A percentile compares a stretch with the other conserved stretches of the same genome.
Conservation (phyloP, 2,329 filamentous ascomycete species). For the Macrophomina phaseolina region DNA sequence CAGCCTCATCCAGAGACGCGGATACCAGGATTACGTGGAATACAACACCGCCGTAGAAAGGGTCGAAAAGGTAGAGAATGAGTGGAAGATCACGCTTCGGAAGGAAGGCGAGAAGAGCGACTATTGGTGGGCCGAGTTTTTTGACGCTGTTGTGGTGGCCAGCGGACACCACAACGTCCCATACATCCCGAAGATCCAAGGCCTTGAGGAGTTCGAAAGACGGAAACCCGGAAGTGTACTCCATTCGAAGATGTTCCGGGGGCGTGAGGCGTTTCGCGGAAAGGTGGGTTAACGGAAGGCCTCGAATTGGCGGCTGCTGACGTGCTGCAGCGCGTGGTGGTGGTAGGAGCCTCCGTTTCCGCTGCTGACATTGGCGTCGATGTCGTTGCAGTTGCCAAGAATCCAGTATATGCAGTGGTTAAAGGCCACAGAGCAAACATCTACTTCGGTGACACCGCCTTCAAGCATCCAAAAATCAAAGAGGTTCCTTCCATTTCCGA, state of each 20-base stretch:
- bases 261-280: slow-evolving; percentile 50
- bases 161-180: slow-evolving; percentile 67
- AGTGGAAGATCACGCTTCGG: slow-evolving; percentile 62
- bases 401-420: slow-evolving; percentile 61
- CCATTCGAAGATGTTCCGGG: slow-evolving; percentile 62
- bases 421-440: slow-evolving; percentile 57
- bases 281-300: neutral
- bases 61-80: slow-evolving; percentile 55
- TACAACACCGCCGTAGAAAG: slow-evolving; percentile 68
- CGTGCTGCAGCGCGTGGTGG: slow-evolving; percentile 59
- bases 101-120: slow-evolving; percentile 48
- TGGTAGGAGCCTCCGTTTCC: slow-evolving; percentile 69
- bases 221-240: slow-evolving; percentile 56
- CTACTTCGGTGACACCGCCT: slow-evolving; percentile 66
- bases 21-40: slow-evolving; percentile 59
- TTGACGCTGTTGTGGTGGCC: slow-evolving; percentile 67
- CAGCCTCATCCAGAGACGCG: slow-evolving; percentile 57
- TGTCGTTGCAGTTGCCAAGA: slow-evolving; percentile 52
- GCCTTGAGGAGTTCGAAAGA: slow-evolving; percentile 56
- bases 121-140: slow-evolving; percentile 68
- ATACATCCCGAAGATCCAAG: slow-evolving; percentile 58
- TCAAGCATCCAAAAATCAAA: slow-evolving; percentile 62
- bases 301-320: neutral
- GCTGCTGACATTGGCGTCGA: slow-evolving; percentile 67
- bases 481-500: slow-evolving; percentile 56